phyloP scores from a whole-genome alignment of 2,329 filamentous ascomycete genomes.

The Myriosclerotinia scirpicola region DNA sequence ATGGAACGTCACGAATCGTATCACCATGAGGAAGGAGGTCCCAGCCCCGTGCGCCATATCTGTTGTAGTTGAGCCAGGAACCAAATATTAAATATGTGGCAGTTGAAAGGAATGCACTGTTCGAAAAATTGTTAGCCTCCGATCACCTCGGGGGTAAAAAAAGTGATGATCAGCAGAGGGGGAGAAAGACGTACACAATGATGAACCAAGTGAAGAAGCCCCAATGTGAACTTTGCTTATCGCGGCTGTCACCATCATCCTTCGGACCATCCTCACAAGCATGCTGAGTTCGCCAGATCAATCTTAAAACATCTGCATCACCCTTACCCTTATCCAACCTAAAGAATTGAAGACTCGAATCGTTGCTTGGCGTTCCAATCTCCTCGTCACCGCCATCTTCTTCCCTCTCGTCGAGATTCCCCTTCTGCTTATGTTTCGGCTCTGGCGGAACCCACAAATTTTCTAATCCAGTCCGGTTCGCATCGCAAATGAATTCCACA shows the following conservation, averaged over 20 bases:
- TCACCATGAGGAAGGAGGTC: conserved; percentile 92
- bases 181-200: conserved; percentile 66
- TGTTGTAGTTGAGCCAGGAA: conserved; percentile 98
- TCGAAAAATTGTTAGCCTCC: conserved; percentile 22
- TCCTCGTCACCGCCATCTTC: conserved; percentile 41
- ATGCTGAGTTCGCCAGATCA: conserved; percentile 86
- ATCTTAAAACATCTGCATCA: conserved; percentile 62
- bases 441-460: conserved; percentile 61
- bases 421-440: conserved; percentile 36
- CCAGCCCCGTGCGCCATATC: conserved; percentile 92
- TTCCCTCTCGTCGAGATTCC: conserved; percentile 39
- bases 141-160: too few relatives aligned
- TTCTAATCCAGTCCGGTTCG: conserved; percentile 70
- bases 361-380: conserved; percentile 41
- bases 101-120: conserved; percentile 79
- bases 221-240: conserved; percentile 61
- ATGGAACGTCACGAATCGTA: conserved; percentile 86
- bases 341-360: conserved; percentile 71
- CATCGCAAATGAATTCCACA: conserved; percentile 83
- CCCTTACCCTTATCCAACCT: conserved; percentile 65
- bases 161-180: not conserved
- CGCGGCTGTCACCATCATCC: conserved; percentile 44
- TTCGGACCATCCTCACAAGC: conserved; percentile 67
- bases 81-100: conserved; percentile 95
- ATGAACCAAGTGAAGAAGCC: conserved; percentile 98